Conservation (phyloP, 2,329 filamentous ascomycete species). For the Fusarium sulawesiense region DNA sequence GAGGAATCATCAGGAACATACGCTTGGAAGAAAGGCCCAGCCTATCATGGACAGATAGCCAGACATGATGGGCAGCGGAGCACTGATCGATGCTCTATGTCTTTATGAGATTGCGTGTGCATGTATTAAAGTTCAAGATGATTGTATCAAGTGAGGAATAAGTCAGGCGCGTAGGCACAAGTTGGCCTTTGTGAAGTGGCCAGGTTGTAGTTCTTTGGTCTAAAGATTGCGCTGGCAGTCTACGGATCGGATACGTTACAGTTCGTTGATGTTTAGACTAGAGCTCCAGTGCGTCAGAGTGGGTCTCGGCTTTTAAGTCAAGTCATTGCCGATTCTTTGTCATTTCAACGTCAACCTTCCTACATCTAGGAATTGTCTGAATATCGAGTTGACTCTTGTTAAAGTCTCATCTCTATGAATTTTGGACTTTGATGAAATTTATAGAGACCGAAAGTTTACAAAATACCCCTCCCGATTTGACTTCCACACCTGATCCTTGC, state of each 20-base stretch:
- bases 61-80: slow-evolving; percentile 57
- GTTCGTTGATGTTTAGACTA: slow-evolving; percentile 31
- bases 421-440: too few species aligned
- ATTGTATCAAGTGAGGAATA: not conserved
- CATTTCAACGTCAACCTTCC: not conserved
- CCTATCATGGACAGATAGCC: slow-evolving; percentile 64
- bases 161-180: slow-evolving; percentile 2
- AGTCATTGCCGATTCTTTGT: slow-evolving; percentile 4
- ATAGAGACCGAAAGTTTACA: too few species aligned
- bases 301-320: slow-evolving; percentile 32
- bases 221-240: slow-evolving; percentile 24
- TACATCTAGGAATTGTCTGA: not conserved
- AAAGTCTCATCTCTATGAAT: not conserved
- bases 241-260: not conserved
- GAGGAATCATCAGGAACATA: slow-evolving; percentile 47
- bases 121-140: not conserved
- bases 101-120: not conserved
- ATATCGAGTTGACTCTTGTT: not conserved
- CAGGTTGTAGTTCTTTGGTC: slow-evolving; percentile 30
- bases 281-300: slow-evolving; percentile 44
- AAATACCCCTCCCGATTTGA: not conserved
- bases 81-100: slow-evolving; percentile 31
- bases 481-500: not conserved
- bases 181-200: slow-evolving; percentile 31
- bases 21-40: slow-evolving; percentile 68